Base-by-base conservation (phyloP, 208 protist species). In the Leishmania arabica region DNA sequence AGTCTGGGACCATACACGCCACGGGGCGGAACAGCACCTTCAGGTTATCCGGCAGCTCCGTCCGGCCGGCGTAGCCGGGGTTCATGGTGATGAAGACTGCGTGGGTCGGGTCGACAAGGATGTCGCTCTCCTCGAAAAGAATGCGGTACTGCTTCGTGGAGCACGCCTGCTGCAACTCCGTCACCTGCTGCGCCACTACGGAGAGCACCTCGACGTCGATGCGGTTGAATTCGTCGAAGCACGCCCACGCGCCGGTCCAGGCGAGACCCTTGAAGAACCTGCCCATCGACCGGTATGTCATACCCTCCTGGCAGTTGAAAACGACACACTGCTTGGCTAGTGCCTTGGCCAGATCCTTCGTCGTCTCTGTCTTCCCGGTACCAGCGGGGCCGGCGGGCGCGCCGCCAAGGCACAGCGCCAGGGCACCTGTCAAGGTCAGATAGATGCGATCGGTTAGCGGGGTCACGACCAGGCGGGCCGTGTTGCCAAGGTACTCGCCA, bases 141-240 rank as follows among this genome's bases (percentile, higher is more conserved):
- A 97, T 97, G 84, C 93, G 95, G 83, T 95, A 99, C 87, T 98
- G 95, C 86, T 97, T 97, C 24, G 95, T 96, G 62, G 90, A 73
- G 72, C 93, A 96, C 31, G 98, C 98, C 83, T 98, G 94, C 84
- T 99, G 98, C 78, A 99, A 93, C 79, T 97, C 98, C 34, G 95
- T 96, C 56, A 99, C 95, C 88, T 99, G 98, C 88, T 99, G 96
- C 53, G 98, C 98, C 73, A 99, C 95, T 24, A 99, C 98, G 47
- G 98, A 99, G 42, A 99, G 92, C 85, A 99, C 98, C 89, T 99
- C 98, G 34, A 99, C 95, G 83, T 99, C 98, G 90, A 99, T 99
- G 83, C 99, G 95, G 89, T 99, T 99, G 93, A 99, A 99, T 92
- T 99, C 99, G 91, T 99, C 99, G 87, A 99, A 99, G 92, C 98